Evolutionary conservation across 306 rosid genomes (phyloP).

Genomic region (Cicer cuneatum): DNA sequence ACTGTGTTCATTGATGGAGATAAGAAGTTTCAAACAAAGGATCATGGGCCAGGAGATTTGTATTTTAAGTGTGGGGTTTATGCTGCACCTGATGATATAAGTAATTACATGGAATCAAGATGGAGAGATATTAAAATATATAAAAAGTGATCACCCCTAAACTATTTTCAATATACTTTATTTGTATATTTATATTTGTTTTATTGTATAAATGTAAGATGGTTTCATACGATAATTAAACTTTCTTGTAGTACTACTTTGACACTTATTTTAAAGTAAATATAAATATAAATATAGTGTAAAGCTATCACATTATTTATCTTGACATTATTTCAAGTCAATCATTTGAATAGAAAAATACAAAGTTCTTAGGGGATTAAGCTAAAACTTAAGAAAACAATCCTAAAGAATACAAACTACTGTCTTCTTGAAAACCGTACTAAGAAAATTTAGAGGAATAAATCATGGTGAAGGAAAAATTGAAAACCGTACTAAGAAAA

Average conservation of each 20-base stretch:
- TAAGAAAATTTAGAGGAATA: too few relatives aligned
- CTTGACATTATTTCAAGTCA: too few relatives aligned
- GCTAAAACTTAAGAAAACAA: too few relatives aligned
- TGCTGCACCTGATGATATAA: conserved; percentile 42
- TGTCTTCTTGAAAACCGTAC: too few relatives aligned
- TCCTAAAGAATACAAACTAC: too few relatives aligned
- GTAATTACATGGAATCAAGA: conserved; percentile 50
- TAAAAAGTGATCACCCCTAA: neutral
- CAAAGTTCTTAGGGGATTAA: too few relatives aligned
- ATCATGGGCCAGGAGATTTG: conserved; percentile 47
- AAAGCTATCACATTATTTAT: too few relatives aligned
- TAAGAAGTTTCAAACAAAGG: conserved; percentile 36
- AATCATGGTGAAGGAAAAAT: too few relatives aligned
- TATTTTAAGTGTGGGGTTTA: conserved; percentile 53
- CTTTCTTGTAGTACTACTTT: neutral
- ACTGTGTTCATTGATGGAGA: conserved; percentile 48
- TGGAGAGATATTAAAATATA: conserved; percentile 48
- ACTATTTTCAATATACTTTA: neutral
- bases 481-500: too few relatives aligned
- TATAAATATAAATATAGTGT: too few relatives aligned
- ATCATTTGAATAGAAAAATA: too few relatives aligned
- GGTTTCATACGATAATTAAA: neutral
- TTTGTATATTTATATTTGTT: neutral
- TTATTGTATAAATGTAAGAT: neutral
- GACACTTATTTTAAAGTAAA: too few relatives aligned